phyloP scores from a whole-genome alignment of 2,329 filamentous ascomycete species.

The Pseudocercospora eumusae region DNA sequence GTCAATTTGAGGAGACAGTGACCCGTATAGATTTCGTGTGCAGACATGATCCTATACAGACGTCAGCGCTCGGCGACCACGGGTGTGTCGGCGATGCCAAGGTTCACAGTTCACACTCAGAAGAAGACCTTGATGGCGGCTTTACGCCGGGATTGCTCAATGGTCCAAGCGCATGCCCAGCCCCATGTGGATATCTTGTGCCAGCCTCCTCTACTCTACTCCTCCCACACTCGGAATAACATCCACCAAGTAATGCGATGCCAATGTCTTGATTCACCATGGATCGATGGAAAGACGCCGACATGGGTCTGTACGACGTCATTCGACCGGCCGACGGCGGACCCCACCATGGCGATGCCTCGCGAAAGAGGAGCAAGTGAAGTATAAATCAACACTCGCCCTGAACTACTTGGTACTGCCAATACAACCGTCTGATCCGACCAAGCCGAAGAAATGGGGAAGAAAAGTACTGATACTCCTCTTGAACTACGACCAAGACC shows the following conservation, averaged over 20 bases:
- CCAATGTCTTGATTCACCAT: background rate
- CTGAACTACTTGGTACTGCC: background rate
- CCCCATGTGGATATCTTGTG: background rate
- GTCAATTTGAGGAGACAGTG: background rate
- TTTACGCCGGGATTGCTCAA: background rate
- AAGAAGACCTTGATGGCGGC: background rate
- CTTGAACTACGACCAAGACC: background rate
- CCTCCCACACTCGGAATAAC: background rate
- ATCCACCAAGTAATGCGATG: background rate
- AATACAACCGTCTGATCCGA: background rate
- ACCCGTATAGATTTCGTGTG: constrained; percentile 1
- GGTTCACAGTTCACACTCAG: background rate
- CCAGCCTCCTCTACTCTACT: background rate
- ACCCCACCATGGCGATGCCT: constrained; percentile 14
- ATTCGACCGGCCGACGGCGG: constrained; percentile 9
- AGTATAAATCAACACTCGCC: constrained; percentile 1
- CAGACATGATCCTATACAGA: background rate
- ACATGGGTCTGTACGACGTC: constrained; percentile 13
- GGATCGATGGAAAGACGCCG: background rate
- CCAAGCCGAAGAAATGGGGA: constrained; percentile 9
- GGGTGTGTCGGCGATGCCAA: background rate
- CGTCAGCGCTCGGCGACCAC: background rate
- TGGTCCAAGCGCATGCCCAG: background rate
- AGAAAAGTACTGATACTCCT: constrained; percentile 10
- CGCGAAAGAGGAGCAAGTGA: constrained; percentile 11